Evolutionary conservation across 305 asterid genomes (phyloP).

Genomic region (Fraxinus platypoda): DNA sequence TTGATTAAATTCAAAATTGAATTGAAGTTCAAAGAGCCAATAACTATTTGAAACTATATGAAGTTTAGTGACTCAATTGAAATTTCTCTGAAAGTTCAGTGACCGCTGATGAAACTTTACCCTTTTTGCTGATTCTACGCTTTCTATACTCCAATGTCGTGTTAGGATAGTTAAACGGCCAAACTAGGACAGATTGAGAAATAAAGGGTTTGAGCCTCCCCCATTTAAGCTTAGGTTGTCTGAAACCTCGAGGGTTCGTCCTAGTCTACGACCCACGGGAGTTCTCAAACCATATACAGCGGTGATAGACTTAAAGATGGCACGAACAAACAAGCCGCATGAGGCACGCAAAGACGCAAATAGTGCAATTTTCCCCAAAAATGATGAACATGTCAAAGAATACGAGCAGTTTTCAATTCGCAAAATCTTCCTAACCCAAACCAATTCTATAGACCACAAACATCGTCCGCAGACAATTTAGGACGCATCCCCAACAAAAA

Average conservation of each 20-base stretch:
- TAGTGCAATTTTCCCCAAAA: neutral
- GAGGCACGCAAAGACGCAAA: neutral
- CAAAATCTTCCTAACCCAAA: slow-evolving; percentile 30
- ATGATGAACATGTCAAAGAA: neutral
- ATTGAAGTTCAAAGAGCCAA: neutral
- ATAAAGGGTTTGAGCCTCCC: neutral
- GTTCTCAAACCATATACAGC: neutral
- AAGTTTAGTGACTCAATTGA: neutral
- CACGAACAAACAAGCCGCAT: neutral
- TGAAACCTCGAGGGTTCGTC: neutral
- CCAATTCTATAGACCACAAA: slow-evolving; percentile 30
- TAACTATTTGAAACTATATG: neutral
- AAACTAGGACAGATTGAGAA: neutral
- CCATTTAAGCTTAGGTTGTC: neutral
- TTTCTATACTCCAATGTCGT: neutral
- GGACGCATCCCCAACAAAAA: slow-evolving; percentile 29
- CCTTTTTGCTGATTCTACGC: neutral
- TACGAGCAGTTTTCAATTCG: slow-evolving; percentile 23
- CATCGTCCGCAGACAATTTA: slow-evolving; percentile 27
- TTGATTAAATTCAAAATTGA: neutral
- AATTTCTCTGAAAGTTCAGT: neutral
- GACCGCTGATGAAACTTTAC: neutral
- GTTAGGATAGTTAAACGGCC: neutral
- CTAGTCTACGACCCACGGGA: neutral
- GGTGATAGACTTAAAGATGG: neutral